Evolutionary conservation across 306 rosid species (phyloP).

Genomic region (Lathyrus aphaca): DNA sequence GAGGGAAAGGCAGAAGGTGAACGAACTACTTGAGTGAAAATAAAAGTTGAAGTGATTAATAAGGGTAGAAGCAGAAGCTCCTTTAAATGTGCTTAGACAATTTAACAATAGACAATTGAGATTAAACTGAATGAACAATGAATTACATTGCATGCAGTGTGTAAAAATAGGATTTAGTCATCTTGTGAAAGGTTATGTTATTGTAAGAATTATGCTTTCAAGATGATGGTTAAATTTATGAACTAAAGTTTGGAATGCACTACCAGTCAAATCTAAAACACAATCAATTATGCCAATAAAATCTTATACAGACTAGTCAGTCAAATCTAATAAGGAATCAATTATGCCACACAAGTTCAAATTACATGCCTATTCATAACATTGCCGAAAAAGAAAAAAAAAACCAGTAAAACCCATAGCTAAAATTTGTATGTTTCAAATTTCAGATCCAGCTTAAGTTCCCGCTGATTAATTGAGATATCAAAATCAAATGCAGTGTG

Average conservation of each 20-base stretch:
- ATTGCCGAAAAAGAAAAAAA: neutral
- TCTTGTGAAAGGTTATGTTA: neutral
- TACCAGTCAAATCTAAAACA: neutral
- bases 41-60: neutral
- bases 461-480: neutral
- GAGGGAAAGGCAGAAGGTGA: too few relatives aligned
- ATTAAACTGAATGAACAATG: conserved; percentile 12
- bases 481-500: neutral
- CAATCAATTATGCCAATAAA: conserved; percentile 1
- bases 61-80: neutral
- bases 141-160: neutral
- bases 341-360: neutral
- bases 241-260: neutral
- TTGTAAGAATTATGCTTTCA: neutral
- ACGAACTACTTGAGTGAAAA: too few relatives aligned
- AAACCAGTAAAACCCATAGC: neutral
- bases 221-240: neutral
- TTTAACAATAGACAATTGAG: conserved; percentile 1
- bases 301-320: neutral
- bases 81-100: neutral
- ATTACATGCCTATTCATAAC: neutral
- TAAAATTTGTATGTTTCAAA: neutral
- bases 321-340: neutral
- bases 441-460: conserved; percentile 1
- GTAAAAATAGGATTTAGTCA: neutral